Conservation (phyloP, 352 stramenopile genomes). For the Blastocystis sp. region DNA sequence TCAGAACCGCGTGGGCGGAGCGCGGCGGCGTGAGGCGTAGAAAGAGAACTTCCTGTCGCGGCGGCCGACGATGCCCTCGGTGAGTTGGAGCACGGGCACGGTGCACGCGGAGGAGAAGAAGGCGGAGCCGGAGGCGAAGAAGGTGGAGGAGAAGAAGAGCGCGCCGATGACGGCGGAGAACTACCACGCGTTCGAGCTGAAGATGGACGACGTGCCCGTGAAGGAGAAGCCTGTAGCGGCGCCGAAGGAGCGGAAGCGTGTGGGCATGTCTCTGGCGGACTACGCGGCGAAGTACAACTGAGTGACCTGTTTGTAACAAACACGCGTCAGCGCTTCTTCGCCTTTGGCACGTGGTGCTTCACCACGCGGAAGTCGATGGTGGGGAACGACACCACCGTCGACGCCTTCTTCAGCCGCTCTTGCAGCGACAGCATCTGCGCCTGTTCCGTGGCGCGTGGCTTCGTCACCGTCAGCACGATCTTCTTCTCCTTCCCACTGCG, state of each 20-base stretch:
- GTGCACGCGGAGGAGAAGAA: slow-evolving; percentile 15
- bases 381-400: background rate
- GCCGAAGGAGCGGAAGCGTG: slow-evolving; percentile 20
- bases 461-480: background rate
- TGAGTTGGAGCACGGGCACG: slow-evolving; percentile 48
- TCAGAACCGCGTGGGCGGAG: slow-evolving; percentile 22
- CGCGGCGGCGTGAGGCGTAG: background rate
- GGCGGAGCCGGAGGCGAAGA: background rate
- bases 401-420: background rate
- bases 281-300: slow-evolving; percentile 7
- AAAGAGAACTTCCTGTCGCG: slow-evolving; percentile 67
- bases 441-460: background rate
- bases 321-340: background rate
- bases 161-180: slow-evolving; percentile 7
- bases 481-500: background rate
- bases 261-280: slow-evolving; percentile 58
- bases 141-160: slow-evolving; percentile 22
- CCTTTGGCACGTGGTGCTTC: slow-evolving; percentile 8
- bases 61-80: slow-evolving; percentile 43
- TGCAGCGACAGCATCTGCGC: background rate
- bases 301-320: slow-evolving; percentile 20
- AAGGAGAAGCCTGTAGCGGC: background rate
- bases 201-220: slow-evolving; percentile 4
- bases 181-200: slow-evolving; percentile 46
- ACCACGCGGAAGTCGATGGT: slow-evolving; percentile 25